A percentile compares a stretch with the other conserved stretches of the same genome.
These are phyloP conservation scores for Acorus calamus DNA, from an alignment of 106 monocot genomes.

Conservation along the genomic window DNA sequence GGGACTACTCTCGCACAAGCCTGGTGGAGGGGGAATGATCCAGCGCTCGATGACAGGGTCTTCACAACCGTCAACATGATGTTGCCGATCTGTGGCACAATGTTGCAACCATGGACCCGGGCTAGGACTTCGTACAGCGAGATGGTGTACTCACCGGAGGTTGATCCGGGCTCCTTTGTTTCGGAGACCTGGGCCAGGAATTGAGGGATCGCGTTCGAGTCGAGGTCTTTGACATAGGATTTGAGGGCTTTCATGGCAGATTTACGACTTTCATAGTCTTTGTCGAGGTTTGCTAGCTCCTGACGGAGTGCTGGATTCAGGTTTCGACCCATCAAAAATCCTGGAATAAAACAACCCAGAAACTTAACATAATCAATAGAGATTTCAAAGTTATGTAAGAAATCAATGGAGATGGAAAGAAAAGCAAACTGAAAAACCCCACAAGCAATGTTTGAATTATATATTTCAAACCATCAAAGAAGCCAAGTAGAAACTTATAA, in stretches of 20 bases:
- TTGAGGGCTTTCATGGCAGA: slow-evolving; percentile 83
- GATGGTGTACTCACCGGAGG: slow-evolving; percentile 72
- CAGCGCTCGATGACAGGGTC: slow-evolving; percentile 64
- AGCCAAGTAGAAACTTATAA: too few species aligned
- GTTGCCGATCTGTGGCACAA: slow-evolving; percentile 79
- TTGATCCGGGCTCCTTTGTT: slow-evolving; percentile 37
- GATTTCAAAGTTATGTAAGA: too few species aligned
- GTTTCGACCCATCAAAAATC: slow-evolving; percentile 40
- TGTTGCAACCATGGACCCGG: slow-evolving; percentile 79
- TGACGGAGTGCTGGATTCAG: slow-evolving; percentile 54
- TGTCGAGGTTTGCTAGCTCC: slow-evolving; percentile 71
- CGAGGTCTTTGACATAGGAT: slow-evolving; percentile 71
- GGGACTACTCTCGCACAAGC: slow-evolving; percentile 92
- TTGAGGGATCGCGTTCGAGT: slow-evolving; percentile 63
- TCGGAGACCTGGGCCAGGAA: slow-evolving; percentile 85
- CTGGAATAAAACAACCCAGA: slow-evolving; percentile 1
- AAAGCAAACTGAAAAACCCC: too few species aligned
- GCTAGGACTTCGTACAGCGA: slow-evolving; percentile 94
- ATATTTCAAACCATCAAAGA: too few species aligned
- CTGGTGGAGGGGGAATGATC: slow-evolving; percentile 85
- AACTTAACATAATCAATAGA: too few species aligned
- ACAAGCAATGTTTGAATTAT: too few species aligned
- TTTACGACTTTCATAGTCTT: slow-evolving; percentile 74
- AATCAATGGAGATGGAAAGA: too few species aligned
- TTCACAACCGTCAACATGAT: slow-evolving; percentile 78